phyloP scores from a whole-genome alignment of 345 rosid species.

The Populus nigra region DNA sequence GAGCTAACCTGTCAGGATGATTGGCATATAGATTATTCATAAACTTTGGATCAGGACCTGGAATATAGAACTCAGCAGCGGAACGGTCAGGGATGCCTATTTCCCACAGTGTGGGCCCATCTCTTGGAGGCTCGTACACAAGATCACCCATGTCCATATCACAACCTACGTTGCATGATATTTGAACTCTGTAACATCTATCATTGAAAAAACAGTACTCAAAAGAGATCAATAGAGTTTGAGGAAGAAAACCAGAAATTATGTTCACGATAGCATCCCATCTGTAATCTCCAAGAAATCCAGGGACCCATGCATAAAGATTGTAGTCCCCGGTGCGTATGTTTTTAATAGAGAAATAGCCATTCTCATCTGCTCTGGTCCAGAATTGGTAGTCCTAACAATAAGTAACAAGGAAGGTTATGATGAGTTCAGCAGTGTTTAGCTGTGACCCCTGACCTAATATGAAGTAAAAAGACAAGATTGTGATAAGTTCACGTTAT shows the following conservation, averaged over 20 bases:
- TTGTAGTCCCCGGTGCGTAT: constrained; percentile 55
- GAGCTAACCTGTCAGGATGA: constrained; percentile 68
- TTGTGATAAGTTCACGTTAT: background rate
- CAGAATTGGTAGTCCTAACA: constrained; percentile 80
- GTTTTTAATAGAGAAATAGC: constrained; percentile 52
- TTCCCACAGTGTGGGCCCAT: constrained; percentile 94
- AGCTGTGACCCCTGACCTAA: background rate
- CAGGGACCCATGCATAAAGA: constrained; percentile 82
- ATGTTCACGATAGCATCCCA: constrained; percentile 43
- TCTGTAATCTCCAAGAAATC: constrained; percentile 78
- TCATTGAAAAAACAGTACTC: background rate
- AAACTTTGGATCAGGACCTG: constrained; percentile 70
- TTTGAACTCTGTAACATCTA: background rate
- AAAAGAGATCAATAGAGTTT: background rate
- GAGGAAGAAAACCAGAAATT: constrained; percentile 43
- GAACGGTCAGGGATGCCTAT: constrained; percentile 88
- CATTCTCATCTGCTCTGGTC: constrained; percentile 62
- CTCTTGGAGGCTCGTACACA: constrained; percentile 74
- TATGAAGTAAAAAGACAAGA: background rate
- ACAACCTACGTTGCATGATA: constrained; percentile 38
- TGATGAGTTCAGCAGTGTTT: background rate
- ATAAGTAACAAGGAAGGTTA: constrained; percentile 4
- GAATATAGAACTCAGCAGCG: constrained; percentile 75
- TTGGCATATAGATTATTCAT: constrained; percentile 54
- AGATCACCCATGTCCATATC: constrained; percentile 61